These are phyloP conservation scores for Mycena belliarum DNA, from an alignment of 768 basidiomycete species.

Conservation along the genomic window DNA sequence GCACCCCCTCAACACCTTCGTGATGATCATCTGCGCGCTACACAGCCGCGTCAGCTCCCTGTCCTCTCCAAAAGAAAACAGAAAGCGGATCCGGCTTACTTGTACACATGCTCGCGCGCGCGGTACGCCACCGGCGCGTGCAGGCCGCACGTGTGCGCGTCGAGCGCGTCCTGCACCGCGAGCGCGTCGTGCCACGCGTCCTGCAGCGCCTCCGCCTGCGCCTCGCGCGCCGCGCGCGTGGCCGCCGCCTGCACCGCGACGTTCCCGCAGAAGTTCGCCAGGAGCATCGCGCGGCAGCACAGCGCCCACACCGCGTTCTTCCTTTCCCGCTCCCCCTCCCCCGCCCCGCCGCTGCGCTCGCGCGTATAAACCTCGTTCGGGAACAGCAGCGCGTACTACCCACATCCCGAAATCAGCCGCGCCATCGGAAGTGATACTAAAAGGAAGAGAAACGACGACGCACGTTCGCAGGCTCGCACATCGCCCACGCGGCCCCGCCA, in stretches of 20 bases:
- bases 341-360: constrained; percentile 19
- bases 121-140: constrained; percentile 49
- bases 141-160: constrained; percentile 51
- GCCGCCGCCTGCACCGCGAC: constrained; percentile 22
- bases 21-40: constrained; percentile 49
- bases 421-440: not conserved
- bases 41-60: too few species aligned
- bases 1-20: constrained; percentile 47
- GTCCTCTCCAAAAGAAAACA: too few species aligned
- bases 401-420: not conserved
- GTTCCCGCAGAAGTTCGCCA: constrained; percentile 35
- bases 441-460: constrained; percentile 25
- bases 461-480: constrained; percentile 35
- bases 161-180: constrained; percentile 24
- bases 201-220: constrained; percentile 45
- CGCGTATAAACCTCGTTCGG: constrained; percentile 47
- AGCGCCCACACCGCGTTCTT: constrained; percentile 61
- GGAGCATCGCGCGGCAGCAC: constrained; percentile 57
- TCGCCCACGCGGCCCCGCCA: constrained; percentile 38
- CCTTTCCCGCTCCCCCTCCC: constrained; percentile 33
- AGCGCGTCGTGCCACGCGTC: constrained; percentile 36
- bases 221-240: constrained; percentile 35
- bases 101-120: constrained; percentile 51
- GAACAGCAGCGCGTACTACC: constrained; percentile 44
- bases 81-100: too few species aligned